Evolutionary conservation across 106 monocot species (phyloP), one percentile per base, ranked within the genome.

Genomic region (Narthecium ossifragum): DNA sequence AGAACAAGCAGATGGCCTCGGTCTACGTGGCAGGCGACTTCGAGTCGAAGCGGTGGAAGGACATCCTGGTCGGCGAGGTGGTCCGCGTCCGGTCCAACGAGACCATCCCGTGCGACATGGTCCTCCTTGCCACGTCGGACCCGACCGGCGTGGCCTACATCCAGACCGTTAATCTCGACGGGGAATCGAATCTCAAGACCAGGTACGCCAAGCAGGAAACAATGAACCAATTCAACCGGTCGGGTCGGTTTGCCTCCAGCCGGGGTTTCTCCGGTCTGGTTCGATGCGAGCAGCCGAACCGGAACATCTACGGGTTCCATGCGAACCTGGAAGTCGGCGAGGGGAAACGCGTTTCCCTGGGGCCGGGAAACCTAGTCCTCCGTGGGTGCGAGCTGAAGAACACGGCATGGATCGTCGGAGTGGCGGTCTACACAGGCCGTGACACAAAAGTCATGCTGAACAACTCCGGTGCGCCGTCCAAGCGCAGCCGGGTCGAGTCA

Each of bases 181-280:
- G 94, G 31, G 94, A 94, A 70, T 94, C 94, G 14, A 94, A 94
- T 43, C 85, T 94, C 59, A 94, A 94, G 66, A 89, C 89, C 18
- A 70, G 94, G 43, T 89, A 90, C 59, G 94, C 94, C 18, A 89
- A 78, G 73, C 82, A 78, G 36, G 82, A 83, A 31, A 83, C 77
- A 3, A 54, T 73, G 51, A 1, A 32, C 34, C 21, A 31, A 27
- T 48, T 1, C 39, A 11, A 9, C 39, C 15, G 12, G 12, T 3
- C 1, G 1, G 9, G 12, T 15, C 0, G 12, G 12, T 1, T 15
- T 15, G 15, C 54, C 39, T 7, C 53, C 1, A 78, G 59, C 36
- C 21, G 7, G n/a, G 28, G 27, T 22, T 27, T 57, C 45, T 2
- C 67, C 21, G 75, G 65, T 20, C 6, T 81, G n/a, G 73, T 92